Percentiles rank a stretch among this genome's conserved stretches.
These are phyloP conservation scores for Candida takata DNA, from an alignment of 805 yeast genomes.

Conservation along the genomic window DNA sequence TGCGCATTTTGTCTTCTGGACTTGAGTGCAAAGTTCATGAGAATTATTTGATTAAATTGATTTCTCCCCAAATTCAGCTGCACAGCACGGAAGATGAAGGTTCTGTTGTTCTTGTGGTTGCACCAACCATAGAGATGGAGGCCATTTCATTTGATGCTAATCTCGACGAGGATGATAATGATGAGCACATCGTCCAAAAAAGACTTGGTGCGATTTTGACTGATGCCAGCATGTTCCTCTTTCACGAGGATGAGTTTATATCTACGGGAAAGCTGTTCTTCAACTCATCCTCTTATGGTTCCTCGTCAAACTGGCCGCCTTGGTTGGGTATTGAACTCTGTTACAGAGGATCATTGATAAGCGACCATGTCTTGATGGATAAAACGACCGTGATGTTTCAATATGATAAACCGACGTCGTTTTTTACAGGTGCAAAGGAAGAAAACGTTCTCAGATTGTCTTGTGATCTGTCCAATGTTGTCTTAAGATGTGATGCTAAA, in stretches of 20 bases:
- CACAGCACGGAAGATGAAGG: constrained; percentile 44
- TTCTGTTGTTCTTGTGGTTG: constrained; percentile 59
- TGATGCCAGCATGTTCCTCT: constrained; percentile 66
- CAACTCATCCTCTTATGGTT: constrained; percentile 53
- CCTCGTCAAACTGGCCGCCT: constrained; percentile 72
- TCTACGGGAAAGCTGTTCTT: constrained; percentile 36
- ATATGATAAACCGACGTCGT: constrained; percentile 46
- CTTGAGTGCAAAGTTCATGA: constrained; percentile 35
- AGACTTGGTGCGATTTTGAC: constrained; percentile 63
- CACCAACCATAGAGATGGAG: constrained; percentile 65
- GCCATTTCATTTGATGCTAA: constrained; percentile 56
- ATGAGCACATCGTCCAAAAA: constrained; percentile 47
- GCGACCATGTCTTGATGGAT: constrained; percentile 49
- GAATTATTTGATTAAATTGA: constrained; percentile 57
- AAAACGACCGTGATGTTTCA: constrained; percentile 57
- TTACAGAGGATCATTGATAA: constrained; percentile 42
- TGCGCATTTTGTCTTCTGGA: constrained; percentile 34
- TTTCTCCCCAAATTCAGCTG: constrained; percentile 80
- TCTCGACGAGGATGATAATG: constrained; percentile 33
- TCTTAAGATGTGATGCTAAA: constrained; percentile 60
- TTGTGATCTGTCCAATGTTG: constrained; percentile 64
- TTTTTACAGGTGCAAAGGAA: constrained; percentile 27
- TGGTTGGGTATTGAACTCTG: constrained; percentile 76
- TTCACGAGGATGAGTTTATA: constrained; percentile 44
- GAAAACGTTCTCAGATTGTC: constrained; percentile 38